Evolutionary conservation across 495 filamentous ascomycete species (phyloP).

Genomic region (Penicillium lagena): DNA sequence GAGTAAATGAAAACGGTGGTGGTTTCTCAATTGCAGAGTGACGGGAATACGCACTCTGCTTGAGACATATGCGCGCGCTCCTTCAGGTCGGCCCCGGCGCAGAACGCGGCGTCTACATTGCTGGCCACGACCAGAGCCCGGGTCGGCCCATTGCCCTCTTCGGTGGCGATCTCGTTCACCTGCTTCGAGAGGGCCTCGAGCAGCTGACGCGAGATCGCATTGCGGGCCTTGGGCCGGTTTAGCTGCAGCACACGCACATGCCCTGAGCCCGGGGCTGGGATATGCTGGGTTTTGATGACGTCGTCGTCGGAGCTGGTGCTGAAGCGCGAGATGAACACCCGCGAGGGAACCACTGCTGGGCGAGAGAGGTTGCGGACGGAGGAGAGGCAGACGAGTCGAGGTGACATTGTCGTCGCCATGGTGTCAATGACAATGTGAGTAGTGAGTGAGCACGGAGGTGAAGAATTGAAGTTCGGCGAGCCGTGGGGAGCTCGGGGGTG

Average conservation of each 20-base stretch:
- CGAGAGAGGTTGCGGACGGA: constrained; percentile 10
- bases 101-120: constrained; percentile 75
- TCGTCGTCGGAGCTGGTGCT: constrained; percentile 33
- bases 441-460: not conserved
- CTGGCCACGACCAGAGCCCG: constrained; percentile 74
- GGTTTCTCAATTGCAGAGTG: not conserved
- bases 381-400: constrained; percentile 23
- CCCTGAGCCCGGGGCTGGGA: constrained; percentile 75
- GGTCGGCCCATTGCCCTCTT: constrained; percentile 59
- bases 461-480: too few species aligned
- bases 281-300: constrained; percentile 60
- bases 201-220: constrained; percentile 79
- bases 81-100: constrained; percentile 91
- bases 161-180: constrained; percentile 59
- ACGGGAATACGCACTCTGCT: constrained; percentile 48
- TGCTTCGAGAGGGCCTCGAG: constrained; percentile 63
- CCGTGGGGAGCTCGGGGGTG: constrained; percentile 10
- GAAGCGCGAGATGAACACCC: constrained; percentile 29
- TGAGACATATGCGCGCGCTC: constrained; percentile 69
- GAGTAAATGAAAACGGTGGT: not conserved
- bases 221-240: constrained; percentile 75
- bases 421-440: not conserved
- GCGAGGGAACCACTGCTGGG: constrained; percentile 16
- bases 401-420: constrained; percentile 23
- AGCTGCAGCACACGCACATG: constrained; percentile 83